Evolutionary conservation across 805 yeast species (phyloP).

Genomic region (Candida bentonensis): DNA sequence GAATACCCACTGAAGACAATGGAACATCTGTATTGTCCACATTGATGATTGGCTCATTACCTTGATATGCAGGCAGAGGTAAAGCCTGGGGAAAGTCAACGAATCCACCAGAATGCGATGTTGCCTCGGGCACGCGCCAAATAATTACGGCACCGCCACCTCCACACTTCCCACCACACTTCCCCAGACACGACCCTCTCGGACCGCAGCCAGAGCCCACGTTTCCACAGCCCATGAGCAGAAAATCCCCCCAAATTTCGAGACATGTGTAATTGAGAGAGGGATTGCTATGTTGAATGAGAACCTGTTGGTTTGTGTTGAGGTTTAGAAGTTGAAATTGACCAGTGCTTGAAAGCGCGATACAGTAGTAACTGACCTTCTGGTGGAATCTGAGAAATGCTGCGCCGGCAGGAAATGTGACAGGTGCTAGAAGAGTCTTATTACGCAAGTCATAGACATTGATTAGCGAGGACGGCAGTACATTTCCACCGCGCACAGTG

Average conservation of each 20-base stretch:
- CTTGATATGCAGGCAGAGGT: background rate
- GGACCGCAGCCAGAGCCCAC: background rate
- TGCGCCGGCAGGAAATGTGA: constrained; percentile 86
- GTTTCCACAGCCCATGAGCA: background rate
- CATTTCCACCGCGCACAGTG: constrained; percentile 44
- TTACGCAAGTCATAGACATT: constrained; percentile 67
- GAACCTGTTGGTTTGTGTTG: constrained; percentile 17
- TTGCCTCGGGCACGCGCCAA: background rate
- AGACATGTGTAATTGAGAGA: background rate
- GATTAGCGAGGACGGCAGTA: constrained; percentile 62
- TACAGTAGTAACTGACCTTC: constrained; percentile 58
- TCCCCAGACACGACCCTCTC: background rate
- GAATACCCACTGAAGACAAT: constrained; percentile 66
- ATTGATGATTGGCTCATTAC: constrained; percentile 3
- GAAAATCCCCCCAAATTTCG: background rate
- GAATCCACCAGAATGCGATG: background rate
- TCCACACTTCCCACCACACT: background rate
- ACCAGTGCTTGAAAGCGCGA: constrained; percentile 64
- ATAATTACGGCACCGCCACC: background rate
- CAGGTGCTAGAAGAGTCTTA: constrained; percentile 58
- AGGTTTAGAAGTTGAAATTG: constrained; percentile 78
- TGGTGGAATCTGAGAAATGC: constrained; percentile 77
- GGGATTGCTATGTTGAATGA: background rate
- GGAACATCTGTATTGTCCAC: constrained; percentile 37
- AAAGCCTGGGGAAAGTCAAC: background rate